Conservation (phyloP, 2,329 filamentous ascomycete genomes). For the Colletotrichum camelliae region DNA sequence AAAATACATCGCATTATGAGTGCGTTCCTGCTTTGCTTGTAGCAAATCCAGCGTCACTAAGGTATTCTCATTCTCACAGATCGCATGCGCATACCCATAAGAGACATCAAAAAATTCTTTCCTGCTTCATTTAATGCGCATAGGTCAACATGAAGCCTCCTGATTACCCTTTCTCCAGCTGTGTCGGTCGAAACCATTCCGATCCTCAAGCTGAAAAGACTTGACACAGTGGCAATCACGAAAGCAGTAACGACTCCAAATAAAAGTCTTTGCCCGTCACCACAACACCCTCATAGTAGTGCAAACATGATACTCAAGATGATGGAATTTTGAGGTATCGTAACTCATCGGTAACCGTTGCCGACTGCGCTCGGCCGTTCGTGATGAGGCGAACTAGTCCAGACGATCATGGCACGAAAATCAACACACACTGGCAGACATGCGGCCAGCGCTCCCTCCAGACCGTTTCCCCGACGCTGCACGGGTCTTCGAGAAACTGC, state of each 20-base stretch:
- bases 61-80: neutral
- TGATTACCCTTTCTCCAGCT: neutral
- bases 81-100: neutral
- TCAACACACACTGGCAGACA: neutral
- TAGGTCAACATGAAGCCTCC: neutral
- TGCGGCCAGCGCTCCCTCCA: neutral
- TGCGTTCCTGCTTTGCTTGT: neutral
- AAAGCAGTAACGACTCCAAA: neutral
- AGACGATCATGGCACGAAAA: neutral
- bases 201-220: neutral
- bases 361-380: neutral
- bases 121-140: neutral
- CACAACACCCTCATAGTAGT: neutral
- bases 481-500: neutral
- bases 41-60: neutral
- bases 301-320: neutral
- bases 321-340: neutral
- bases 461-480: neutral
- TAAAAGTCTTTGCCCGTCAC: neutral
- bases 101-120: neutral
- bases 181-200: neutral
- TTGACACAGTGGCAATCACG: neutral
- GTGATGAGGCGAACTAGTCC: neutral
- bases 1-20: neutral
- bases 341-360: neutral